Evolutionary conservation across 2,329 filamentous ascomycete genomes (phyloP).

Genomic region (Rhynchosporium graminicola): DNA sequence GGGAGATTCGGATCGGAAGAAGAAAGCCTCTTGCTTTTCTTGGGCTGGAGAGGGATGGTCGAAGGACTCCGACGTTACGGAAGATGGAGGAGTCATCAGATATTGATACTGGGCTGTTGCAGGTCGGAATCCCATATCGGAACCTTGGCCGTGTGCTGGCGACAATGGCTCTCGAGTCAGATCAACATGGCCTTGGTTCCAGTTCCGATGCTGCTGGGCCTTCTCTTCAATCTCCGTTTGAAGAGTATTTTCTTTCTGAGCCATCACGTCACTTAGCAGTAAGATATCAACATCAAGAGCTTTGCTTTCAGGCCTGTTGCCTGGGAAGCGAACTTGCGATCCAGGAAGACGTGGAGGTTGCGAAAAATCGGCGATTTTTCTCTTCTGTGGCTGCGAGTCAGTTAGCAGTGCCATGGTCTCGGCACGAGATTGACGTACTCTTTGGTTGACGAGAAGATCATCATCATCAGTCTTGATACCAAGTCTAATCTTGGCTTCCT

Average conservation of each 20-base stretch:
- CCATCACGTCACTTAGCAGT: conserved; percentile 72
- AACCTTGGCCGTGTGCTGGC: conserved; percentile 67
- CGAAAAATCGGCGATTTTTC: conserved; percentile 60
- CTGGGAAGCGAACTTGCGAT: conserved; percentile 66
- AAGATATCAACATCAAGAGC: conserved; percentile 77
- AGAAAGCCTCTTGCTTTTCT: conserved; percentile 33
- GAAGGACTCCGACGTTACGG: conserved; percentile 41
- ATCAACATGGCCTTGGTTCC: conserved; percentile 90
- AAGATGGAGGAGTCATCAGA: conserved; percentile 63
- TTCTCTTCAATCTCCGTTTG: conserved; percentile 82
- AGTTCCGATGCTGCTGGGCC: conserved; percentile 83
- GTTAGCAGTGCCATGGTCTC: conserved; percentile 30
- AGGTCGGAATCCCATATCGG: conserved; percentile 66
- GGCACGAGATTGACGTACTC: conserved; percentile 59
- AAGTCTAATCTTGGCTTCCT: conserved; percentile 84
- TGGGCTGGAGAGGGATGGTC: conserved; percentile 39
- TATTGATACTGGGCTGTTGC: conserved; percentile 70
- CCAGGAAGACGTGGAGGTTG: conserved; percentile 60
- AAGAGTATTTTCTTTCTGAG: conserved; percentile 80
- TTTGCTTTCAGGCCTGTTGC: conserved; percentile 66
- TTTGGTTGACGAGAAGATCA: conserved; percentile 89
- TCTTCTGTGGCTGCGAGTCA: conserved; percentile 63
- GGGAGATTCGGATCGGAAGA: conserved; percentile 34
- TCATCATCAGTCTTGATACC: conserved; percentile 92
- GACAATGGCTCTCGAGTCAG: conserved; percentile 83